Evolutionary conservation across 202 grass and related monocot species (phyloP).

Genomic region (Setaria italica): DNA sequence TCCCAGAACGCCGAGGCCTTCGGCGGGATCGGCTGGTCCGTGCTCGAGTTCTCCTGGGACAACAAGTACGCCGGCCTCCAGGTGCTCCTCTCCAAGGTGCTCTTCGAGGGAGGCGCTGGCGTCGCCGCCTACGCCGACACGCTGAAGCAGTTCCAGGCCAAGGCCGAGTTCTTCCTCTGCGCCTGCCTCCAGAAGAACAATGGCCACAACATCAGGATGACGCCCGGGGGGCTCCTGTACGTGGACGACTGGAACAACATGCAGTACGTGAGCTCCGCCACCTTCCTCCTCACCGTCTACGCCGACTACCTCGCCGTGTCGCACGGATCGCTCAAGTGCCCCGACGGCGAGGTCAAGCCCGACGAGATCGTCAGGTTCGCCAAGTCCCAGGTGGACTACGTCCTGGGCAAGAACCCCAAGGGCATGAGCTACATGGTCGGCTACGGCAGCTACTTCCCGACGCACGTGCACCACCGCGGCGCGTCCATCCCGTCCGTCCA

Average conservation of each 20-base stretch:
- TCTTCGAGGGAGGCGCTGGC: constrained; percentile 45
- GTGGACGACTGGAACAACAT: constrained; percentile 91
- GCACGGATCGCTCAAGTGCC: constrained; percentile 59
- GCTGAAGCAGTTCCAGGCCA: constrained; percentile 81
- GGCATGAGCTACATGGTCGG: constrained; percentile 93
- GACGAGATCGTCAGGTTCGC: constrained; percentile 62
- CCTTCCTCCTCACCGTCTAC: constrained; percentile 86
- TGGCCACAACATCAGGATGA: constrained; percentile 67
- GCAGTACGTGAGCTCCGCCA: constrained; percentile 78
- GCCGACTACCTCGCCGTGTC: constrained; percentile 63
- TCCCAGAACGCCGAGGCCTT: constrained; percentile 62
- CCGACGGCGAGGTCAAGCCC: constrained; percentile 70
- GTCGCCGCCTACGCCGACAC: constrained; percentile 36
- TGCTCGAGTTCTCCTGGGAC: constrained; percentile 92
- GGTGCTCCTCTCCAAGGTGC: constrained; percentile 79
- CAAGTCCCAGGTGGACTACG: constrained; percentile 78
- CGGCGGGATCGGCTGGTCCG: constrained; percentile 83
- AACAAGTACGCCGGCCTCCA: constrained; percentile 95
- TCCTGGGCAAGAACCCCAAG: constrained; percentile 81
- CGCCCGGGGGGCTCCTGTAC: constrained; percentile 77
- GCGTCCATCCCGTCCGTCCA: constrained; percentile 77
- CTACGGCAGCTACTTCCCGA: constrained; percentile 60
- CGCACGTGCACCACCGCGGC: constrained; percentile 84
- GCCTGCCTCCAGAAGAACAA: constrained; percentile 88
- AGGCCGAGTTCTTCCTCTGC: constrained; percentile 97